Conservation (phyloP, 1,284 basidiomycete species). For the Malassezia globosa region DNA sequence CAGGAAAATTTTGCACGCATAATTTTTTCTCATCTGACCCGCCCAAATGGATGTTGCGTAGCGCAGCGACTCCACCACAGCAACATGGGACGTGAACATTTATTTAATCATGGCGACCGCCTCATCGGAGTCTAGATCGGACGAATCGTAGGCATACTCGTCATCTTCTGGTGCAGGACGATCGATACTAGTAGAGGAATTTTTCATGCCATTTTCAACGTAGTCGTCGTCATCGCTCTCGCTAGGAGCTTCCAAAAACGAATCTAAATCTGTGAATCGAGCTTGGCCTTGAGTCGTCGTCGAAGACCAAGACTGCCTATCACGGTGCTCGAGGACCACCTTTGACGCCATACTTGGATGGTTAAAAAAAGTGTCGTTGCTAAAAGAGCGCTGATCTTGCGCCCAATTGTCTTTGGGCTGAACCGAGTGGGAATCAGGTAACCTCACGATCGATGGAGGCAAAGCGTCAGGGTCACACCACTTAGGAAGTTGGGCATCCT, state of each 20-base stretch:
- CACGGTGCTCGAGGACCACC: constrained; percentile 17
- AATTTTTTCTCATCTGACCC: too few species aligned
- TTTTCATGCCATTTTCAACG: too few species aligned
- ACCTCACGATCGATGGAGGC: constrained; percentile 17
- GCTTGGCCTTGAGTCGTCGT: too few species aligned
- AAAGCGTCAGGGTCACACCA: constrained; percentile 8
- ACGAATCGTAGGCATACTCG: constrained; percentile 16
- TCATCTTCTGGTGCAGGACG: constrained; percentile 32
- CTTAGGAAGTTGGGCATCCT: background rate
- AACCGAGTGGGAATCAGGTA: constrained; percentile 14
- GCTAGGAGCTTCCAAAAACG: constrained; percentile 27
- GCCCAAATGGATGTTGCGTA: too few species aligned
- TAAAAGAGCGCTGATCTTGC: constrained; percentile 1
- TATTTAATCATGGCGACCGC: too few species aligned
- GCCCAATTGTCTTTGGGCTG: background rate
- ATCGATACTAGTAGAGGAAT: constrained; percentile 17
- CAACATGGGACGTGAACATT: too few species aligned
- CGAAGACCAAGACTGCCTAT: too few species aligned
- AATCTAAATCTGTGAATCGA: constrained; percentile 37
- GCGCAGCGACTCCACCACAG: too few species aligned
- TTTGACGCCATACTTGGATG: background rate
- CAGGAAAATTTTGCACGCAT: background rate
- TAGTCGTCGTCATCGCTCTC: constrained; percentile 27
- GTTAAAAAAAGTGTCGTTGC: background rate
- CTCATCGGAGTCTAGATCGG: background rate